Base-by-base conservation (phyloP, 148 eudicot species). In the Rheum nobile region DNA sequence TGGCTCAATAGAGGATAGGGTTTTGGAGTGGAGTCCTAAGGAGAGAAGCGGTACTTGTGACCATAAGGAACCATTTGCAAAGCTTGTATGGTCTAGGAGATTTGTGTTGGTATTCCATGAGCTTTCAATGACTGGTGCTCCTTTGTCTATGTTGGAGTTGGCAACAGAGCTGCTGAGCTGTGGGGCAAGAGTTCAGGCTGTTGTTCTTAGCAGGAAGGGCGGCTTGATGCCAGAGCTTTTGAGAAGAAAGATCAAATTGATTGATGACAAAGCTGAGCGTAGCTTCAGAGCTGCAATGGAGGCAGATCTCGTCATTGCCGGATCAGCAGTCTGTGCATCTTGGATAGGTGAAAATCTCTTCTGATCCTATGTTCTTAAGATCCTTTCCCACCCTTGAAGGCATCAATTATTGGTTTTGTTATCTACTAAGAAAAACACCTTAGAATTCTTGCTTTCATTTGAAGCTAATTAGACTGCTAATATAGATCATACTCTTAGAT, bases 81-180 rank as follows among this genome's bases (percentile, higher is more conserved):
- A 90, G 52, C 92, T 88, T 32, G 97, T 96, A 14, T 87, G 99
- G 99, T 96, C 99, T 0, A 90, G 96, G 75, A 96, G 83, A 74
- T 92, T 92, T 79, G 88, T 96, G 13, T 81, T 96, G 84, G 80
- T 96, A 78, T 84, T 96, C 59, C 97, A 96, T 76, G 99, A 96
- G 86, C 85, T 96, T 61, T 92, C 97, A 2, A 88, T 96, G 97
- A 96, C 97, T 26, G 99, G 97, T 22, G 99, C 99, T 54, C 97
- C 99, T 8, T 94, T 92, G 79, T 93, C 99, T 6, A 96, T 96
- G 99, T 78, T 96, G 87, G 99, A 92, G 84, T 80, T 96, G 82
- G 99, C 94, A 19, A 84, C 96, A 1, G 97, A 96, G 79, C 84
- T 96, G 72, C 54, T 96, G 81, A 96, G 97, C 84, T 92, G 97